Evolutionary conservation across 2,329 filamentous ascomycete genomes (phyloP), one percentile per base, ranked within the genome.

Genomic region (Pestalotiopsis sp.): DNA sequence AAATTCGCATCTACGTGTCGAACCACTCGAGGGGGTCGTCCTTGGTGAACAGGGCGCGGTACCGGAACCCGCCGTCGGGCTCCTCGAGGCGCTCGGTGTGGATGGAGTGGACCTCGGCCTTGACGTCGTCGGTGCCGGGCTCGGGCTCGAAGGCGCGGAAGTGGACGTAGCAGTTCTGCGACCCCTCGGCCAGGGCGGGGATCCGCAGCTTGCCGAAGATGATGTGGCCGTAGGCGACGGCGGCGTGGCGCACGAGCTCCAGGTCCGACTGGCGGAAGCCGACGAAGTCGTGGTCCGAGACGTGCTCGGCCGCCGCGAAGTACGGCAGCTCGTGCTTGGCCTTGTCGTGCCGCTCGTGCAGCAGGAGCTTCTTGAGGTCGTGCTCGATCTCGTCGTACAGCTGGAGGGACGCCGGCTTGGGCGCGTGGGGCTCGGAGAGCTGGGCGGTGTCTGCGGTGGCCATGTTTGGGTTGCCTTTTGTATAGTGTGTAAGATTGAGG

Each of bases 251-350:
- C 25, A 86, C 84, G 58, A 77, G 71, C 25, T 79, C 78, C 13
- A 86, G 76, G 77, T 86, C 81, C 58, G 80, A 75, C 20, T 76
- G 73, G 39, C 75, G 69, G 71, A 83, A 82, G 55, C 72, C 70
- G 4, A 79, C 77, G 9, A 84, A 78, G 20, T 82, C 77, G 20
- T 73, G 61, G 72, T 85, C 81, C 63, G 76, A 77, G 45, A 83
- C 78, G 72, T 80, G 68, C 62, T 74, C 72, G 65, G 84, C 84
- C 2, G 84, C 81, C n/a, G 82, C 81, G 79, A 88, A 88, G 76
- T 87, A 87, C 69, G 86, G 82, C 9, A 81, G 82, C 71, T 88
- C 86, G 71, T 88, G 86, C 73, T 88, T 85, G 86, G 58, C 45
- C 25, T 68, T 39, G 41, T 62, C 67, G 52, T 67, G 66, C 20